phyloP scores from a whole-genome alignment of 495 filamentous ascomycete genomes.

The Penicillium arizonense region DNA sequence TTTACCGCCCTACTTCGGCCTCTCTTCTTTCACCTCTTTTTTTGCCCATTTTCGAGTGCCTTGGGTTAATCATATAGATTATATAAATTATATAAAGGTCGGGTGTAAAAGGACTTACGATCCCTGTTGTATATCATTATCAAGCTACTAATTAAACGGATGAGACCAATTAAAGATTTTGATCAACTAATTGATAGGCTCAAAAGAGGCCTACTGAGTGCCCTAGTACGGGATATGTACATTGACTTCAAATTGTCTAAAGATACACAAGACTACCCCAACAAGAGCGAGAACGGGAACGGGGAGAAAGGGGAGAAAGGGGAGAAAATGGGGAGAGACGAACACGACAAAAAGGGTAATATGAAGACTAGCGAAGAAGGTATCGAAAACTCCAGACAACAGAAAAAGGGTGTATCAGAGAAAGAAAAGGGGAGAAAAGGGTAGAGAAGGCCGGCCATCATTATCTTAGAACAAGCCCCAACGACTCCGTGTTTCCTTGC shows the following conservation, averaged over 20 bases:
- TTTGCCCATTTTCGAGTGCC: too few relatives aligned
- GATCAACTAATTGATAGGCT: too few relatives aligned
- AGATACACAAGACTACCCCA: conserved; percentile 3
- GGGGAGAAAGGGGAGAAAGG: not conserved
- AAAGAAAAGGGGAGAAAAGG: conserved; percentile 3
- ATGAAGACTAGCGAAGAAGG: conserved; percentile 11
- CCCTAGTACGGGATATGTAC: not conserved
- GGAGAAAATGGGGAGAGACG: conserved; percentile 7
- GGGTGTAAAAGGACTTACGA: too few relatives aligned
- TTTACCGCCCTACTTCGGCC: too few relatives aligned
- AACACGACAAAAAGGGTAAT: not conserved
- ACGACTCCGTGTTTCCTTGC: conserved; percentile 34
- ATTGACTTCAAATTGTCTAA: conserved; percentile 7
- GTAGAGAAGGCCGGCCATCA: not conserved
- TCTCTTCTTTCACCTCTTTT: too few relatives aligned
- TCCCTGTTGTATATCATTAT: too few relatives aligned
- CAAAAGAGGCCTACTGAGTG: not conserved
- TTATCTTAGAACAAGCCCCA: conserved; percentile 41
- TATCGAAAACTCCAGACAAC: conserved; percentile 16
- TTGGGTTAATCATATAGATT: too few relatives aligned
- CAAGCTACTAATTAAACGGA: too few relatives aligned
- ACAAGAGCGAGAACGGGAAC: conserved; percentile 6
- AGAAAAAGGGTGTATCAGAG: conserved; percentile 8
- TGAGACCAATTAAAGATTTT: too few relatives aligned
- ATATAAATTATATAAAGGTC: too few relatives aligned